These are phyloP conservation scores for Vitis amurensis DNA, from an alignment of 164 flowering plant genomes.

Conservation along the genomic window DNA sequence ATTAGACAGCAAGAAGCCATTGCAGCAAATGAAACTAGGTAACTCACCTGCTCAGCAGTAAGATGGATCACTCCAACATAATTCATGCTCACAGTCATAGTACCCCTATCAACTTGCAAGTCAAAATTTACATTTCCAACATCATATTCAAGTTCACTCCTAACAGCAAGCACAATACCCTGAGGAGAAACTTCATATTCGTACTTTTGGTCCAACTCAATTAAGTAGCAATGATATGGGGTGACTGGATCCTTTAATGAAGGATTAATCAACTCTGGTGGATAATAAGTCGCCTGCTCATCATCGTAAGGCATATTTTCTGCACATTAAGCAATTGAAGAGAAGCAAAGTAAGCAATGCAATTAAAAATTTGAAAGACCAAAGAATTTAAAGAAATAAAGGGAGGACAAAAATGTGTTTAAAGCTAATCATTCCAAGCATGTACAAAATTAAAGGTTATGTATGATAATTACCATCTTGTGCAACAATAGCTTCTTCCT, in stretches of 20 bases:
- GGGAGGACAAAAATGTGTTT: not conserved
- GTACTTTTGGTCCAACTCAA: constrained; percentile 43
- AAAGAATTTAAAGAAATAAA: not conserved
- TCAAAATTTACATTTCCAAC: constrained; percentile 30
- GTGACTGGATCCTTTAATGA: constrained; percentile 8
- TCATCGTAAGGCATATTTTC: constrained; percentile 38
- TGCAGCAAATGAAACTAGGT: not conserved
- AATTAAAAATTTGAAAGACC: not conserved
- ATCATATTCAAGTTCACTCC: constrained; percentile 45
- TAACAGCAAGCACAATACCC: constrained; percentile 49
- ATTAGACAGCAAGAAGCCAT: not conserved
- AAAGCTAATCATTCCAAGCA: not conserved
- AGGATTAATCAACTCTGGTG: constrained; percentile 51
- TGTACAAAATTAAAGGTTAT: not conserved
- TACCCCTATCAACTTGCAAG: constrained; percentile 44
- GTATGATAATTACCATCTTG: constrained; percentile 45
- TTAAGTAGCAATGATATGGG: constrained; percentile 52
- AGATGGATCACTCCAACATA: constrained; percentile 44
- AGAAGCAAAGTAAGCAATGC: not conserved
- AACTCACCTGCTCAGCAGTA: constrained; percentile 45
- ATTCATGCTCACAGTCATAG: constrained; percentile 34
- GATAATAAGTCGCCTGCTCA: constrained; percentile 50
- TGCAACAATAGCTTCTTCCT: constrained; percentile 33
- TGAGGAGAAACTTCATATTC: constrained; percentile 35
- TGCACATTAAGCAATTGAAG: constrained; percentile 19